These are phyloP conservation scores for Auricularia cornea DNA, from an alignment of 768 basidiomycete genomes.

Conservation along the genomic window DNA sequence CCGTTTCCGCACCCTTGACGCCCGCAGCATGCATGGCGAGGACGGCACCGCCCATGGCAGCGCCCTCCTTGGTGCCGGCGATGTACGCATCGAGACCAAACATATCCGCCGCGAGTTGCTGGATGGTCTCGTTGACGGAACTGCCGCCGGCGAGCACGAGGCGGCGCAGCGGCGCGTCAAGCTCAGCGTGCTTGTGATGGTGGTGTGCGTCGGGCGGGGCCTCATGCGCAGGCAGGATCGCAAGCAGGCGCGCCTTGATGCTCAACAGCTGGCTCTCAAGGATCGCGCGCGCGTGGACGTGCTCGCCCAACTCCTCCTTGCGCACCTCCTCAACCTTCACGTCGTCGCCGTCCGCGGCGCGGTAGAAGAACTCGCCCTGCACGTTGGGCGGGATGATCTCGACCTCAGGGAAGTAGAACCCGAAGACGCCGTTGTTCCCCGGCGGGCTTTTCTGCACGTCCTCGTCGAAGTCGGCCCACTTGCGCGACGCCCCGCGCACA, in stretches of 20 bases:
- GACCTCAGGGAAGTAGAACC: conserved; percentile 74
- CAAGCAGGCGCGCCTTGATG: conserved; percentile 61
- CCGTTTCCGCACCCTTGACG: conserved; percentile 38
- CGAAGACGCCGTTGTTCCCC: conserved; percentile 53
- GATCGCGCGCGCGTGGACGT: conserved; percentile 63
- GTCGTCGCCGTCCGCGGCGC: conserved; percentile 17
- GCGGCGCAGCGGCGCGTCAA: conserved; percentile 39
- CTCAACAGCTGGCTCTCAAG: conserved; percentile 81
- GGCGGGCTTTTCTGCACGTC: conserved; percentile 45
- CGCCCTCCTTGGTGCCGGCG: conserved; percentile 59
- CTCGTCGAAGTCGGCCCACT: conserved; percentile 66
- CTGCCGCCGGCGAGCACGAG: conserved; percentile 76
- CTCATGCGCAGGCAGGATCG: conserved; percentile 49
- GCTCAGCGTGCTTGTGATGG: background rate
- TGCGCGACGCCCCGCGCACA: conserved; percentile 53
- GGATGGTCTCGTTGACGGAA: conserved; percentile 61
- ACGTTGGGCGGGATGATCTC: conserved; percentile 84
- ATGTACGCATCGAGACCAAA: conserved; percentile 69
- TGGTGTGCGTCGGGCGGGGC: conserved; percentile 20
- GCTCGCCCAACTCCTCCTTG: conserved; percentile 1
- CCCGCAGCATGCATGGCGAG: conserved; percentile 66
- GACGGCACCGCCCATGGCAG: conserved; percentile 62
- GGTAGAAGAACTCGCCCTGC: conserved; percentile 62
- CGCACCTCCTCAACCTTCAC: conserved; percentile 20
- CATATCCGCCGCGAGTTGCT: conserved; percentile 71